Conservation (phyloP, 2,329 filamentous ascomycete species). For the Kalmusia sp. region DNA sequence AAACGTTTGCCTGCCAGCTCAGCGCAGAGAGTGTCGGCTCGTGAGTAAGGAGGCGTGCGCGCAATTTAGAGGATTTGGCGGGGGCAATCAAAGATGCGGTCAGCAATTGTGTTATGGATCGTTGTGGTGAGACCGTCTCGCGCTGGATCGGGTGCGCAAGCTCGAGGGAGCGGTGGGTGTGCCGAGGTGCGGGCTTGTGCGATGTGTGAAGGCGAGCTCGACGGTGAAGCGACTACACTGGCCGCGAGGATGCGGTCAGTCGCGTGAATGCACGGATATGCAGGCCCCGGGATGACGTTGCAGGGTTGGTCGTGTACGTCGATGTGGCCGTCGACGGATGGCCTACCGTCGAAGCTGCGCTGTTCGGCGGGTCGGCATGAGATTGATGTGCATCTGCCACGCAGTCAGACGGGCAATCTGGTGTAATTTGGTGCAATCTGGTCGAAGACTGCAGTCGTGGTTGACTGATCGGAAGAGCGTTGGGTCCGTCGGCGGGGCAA, state of each 20-base stretch:
- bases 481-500: conserved; percentile 14
- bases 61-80: conserved; percentile 2
- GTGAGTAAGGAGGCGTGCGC: conserved; percentile 7
- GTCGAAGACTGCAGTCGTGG: background rate
- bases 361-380: conserved; percentile 18
- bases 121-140: background rate
- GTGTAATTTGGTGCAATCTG: background rate
- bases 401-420: background rate
- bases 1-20: conserved; percentile 11
- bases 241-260: conserved; percentile 11
- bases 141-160: background rate
- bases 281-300: conserved; percentile 40
- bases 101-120: conserved; percentile 8
- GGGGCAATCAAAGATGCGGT: background rate
- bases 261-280: conserved; percentile 25
- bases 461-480: background rate
- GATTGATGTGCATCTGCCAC: background rate
- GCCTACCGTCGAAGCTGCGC: conserved; percentile 9
- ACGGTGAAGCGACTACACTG: background rate
- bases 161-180: conserved; percentile 1
- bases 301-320: conserved; percentile 23
- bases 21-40: background rate
- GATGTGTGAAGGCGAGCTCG: background rate
- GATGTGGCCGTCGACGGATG: conserved; percentile 25
- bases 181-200: background rate